Evolutionary conservation across 768 basidiomycete genomes (phyloP).

Genomic region (Rhodosporidiobolus odoratus): DNA sequence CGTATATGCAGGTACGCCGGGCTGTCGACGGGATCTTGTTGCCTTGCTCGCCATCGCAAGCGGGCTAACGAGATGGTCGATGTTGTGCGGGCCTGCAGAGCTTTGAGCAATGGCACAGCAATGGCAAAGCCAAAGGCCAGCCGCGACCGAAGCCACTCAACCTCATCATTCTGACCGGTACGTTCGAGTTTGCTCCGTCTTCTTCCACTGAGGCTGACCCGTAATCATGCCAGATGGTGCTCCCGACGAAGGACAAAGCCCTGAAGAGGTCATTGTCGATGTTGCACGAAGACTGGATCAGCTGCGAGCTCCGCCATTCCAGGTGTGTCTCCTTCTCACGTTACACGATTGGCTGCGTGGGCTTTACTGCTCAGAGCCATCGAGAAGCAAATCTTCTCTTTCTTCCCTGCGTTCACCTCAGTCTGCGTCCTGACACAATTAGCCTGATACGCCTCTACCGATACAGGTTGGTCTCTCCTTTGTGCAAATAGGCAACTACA

Average conservation of each 20-base stretch:
- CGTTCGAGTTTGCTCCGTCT: background rate
- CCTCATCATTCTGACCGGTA: conserved; percentile 31
- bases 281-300: conserved; percentile 27
- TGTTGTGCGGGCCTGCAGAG: background rate
- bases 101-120: conserved; percentile 6
- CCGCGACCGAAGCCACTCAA: conserved; percentile 35
- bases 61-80: background rate
- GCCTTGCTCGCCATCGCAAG: background rate
- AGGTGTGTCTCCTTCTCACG: background rate
- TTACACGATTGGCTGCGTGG: no score
- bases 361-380: no score
- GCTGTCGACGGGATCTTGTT: background rate
- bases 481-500: conserved; percentile 60
- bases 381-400: no score
- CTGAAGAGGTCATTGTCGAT: conserved; percentile 18
- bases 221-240: conserved; percentile 28
- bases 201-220: no score
- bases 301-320: conserved; percentile 3
- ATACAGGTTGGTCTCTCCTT: conserved; percentile 57
- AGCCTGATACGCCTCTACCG: conserved; percentile 44
- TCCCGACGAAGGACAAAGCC: conserved; percentile 30
- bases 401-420: no score
- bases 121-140: conserved; percentile 11
- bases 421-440: no score
- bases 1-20: conserved; percentile 28